Evolutionary conservation across 805 yeast genomes (phyloP).

Genomic region (Metschnikowia cubensis): DNA sequence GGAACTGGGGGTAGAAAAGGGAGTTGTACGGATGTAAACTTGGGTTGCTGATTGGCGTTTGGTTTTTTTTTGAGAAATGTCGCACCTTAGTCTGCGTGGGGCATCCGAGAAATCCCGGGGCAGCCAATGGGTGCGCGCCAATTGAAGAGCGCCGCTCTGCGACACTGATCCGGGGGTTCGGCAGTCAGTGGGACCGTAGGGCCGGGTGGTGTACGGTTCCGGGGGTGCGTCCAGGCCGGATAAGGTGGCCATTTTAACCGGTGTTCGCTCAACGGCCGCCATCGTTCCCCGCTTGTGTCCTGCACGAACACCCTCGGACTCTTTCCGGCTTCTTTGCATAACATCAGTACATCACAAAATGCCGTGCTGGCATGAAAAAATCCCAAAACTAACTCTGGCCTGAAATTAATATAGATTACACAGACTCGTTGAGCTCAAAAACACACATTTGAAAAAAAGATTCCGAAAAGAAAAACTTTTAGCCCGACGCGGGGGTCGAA

Average conservation of each 20-base stretch:
- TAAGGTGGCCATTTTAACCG: neutral
- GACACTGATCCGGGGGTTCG: neutral
- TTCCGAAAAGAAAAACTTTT: too few relatives aligned
- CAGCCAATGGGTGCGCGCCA: conserved; percentile 19
- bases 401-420: too few relatives aligned
- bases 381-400: too few relatives aligned
- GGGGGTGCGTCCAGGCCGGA: neutral
- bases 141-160: conserved; percentile 2
- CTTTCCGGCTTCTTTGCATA: neutral
- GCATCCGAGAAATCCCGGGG: conserved; percentile 17
- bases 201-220: neutral
- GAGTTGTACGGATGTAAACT: neutral
- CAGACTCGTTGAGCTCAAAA: too few relatives aligned
- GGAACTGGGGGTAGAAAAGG: neutral
- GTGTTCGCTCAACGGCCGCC: neutral
- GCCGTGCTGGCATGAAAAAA: neutral
- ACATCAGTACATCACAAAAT: neutral
- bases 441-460: too few relatives aligned
- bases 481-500: conserved; percentile 22
- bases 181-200: neutral
- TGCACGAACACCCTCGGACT: neutral
- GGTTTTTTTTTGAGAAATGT: neutral
- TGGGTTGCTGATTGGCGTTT: conserved; percentile 3
- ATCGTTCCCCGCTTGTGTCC: too few relatives aligned
- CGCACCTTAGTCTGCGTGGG: conserved; percentile 7